These are phyloP conservation scores for Paraphaeosphaeria minitans DNA, from an alignment of 2,329 filamentous ascomycete species.

Conservation along the genomic window DNA sequence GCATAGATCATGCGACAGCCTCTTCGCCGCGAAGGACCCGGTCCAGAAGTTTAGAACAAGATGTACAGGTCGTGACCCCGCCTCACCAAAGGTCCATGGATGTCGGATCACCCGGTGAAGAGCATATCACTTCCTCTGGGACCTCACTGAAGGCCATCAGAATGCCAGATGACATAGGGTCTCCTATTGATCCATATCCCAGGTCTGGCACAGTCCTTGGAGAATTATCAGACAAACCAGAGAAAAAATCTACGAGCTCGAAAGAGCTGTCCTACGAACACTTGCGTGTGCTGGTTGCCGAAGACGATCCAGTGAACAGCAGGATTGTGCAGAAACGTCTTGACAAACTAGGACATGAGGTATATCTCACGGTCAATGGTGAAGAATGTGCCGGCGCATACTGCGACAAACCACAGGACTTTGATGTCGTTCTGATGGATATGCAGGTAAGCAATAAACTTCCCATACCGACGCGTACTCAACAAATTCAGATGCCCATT, in stretches of 20 bases:
- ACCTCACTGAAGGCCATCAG: conserved; percentile 53
- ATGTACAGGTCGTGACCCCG: conserved; percentile 22
- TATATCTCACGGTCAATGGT: conserved; percentile 77
- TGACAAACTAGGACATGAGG: conserved; percentile 74
- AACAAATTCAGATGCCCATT: conserved; percentile 76
- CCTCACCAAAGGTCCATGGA: conserved; percentile 49
- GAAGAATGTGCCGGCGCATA: conserved; percentile 80
- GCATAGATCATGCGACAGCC: conserved; percentile 20
- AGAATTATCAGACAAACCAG: conserved; percentile 31
- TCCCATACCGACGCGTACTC: conserved; percentile 2
- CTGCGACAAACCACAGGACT: conserved; percentile 64
- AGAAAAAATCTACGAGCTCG: conserved; percentile 15
- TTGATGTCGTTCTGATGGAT: conserved; percentile 88
- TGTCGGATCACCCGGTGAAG: conserved; percentile 49
- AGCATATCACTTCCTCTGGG: conserved; percentile 47
- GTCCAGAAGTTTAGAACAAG: conserved; percentile 36
- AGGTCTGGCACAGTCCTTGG: conserved; percentile 34
- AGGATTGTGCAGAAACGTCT: conserved; percentile 79
- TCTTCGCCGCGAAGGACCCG: conserved; percentile 19
- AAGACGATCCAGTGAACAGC: conserved; percentile 88
- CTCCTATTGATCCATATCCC: conserved; percentile 15
- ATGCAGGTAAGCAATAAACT: conserved; percentile 72
- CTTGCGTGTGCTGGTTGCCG: conserved; percentile 75
- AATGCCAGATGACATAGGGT: conserved; percentile 51
- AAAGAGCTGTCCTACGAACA: conserved; percentile 45